These are phyloP conservation scores for Phaeosphaeria sp. DNA, from an alignment of 2,329 filamentous ascomycete species.

Conservation along the genomic window DNA sequence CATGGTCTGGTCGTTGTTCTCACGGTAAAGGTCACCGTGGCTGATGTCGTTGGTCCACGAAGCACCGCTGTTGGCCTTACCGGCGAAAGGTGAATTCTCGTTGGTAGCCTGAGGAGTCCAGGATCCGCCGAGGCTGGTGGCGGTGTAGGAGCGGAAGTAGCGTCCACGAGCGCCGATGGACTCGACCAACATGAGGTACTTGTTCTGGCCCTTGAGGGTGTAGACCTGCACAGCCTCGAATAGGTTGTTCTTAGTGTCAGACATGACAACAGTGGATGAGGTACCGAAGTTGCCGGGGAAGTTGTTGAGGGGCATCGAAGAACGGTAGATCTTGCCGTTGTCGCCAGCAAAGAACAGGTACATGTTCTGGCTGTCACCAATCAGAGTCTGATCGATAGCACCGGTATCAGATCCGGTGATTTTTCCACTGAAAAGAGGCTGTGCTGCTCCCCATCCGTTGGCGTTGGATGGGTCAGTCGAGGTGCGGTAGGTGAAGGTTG, in stretches of 20 bases:
- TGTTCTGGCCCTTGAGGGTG: conserved; percentile 61
- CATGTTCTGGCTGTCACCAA: conserved; percentile 67
- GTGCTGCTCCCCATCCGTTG: conserved; percentile 63
- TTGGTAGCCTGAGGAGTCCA: conserved; percentile 66
- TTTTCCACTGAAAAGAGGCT: conserved; percentile 64
- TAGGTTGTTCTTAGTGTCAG: conserved; percentile 62
- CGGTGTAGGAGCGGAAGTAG: conserved; percentile 72
- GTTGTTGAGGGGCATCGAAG: conserved; percentile 67
- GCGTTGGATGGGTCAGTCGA: conserved; percentile 64
- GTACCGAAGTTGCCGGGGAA: conserved; percentile 69
- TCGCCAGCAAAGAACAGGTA: conserved; percentile 73
- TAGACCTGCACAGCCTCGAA: conserved; percentile 74
- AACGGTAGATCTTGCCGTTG: conserved; percentile 70
- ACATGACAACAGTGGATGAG: conserved; percentile 58
- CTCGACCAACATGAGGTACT: conserved; percentile 74
- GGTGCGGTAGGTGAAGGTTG: conserved; percentile 66
- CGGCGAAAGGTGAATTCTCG: conserved; percentile 68
- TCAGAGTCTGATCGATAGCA: conserved; percentile 68
- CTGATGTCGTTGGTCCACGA: conserved; percentile 73
- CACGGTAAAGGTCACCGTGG: conserved; percentile 68
- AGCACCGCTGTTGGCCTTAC: conserved; percentile 69
- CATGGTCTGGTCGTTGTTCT: conserved; percentile 66
- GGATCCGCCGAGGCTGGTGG: conserved; percentile 60
- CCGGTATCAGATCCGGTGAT: conserved; percentile 62
- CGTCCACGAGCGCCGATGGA: conserved; percentile 63